Evolutionary conservation across 169 alveolate species (phyloP).

Genomic region (Cyclospora cayetanensis): DNA sequence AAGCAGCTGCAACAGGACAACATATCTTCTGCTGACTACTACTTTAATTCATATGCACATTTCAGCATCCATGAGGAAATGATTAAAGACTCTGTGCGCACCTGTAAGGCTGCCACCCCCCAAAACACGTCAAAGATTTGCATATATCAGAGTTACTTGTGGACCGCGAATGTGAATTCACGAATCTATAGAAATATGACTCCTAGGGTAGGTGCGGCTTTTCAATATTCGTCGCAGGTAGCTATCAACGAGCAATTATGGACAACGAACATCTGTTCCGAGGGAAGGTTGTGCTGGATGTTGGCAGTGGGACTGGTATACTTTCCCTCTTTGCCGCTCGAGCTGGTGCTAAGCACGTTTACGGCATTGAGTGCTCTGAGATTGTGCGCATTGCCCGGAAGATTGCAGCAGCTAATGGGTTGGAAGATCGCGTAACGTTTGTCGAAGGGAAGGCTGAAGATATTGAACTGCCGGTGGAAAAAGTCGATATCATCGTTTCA

Average conservation of each 20-base stretch:
- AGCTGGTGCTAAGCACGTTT: slow-evolving; percentile 98
- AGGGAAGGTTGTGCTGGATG: slow-evolving; percentile 96
- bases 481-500: slow-evolving; percentile 97
- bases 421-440: slow-evolving; percentile 91
- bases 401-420: slow-evolving; percentile 91
- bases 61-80: slow-evolving; percentile 98
- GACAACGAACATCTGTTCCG: slow-evolving; percentile 92
- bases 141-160: background rate
- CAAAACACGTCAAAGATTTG: no score
- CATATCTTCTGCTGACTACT: slow-evolving; percentile 77
- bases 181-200: background rate
- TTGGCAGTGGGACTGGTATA: slow-evolving; percentile 99
- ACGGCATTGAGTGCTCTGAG: slow-evolving; percentile 97
- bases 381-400: slow-evolving; percentile 93
- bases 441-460: slow-evolving; percentile 97
- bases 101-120: slow-evolving; percentile 78
- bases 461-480: slow-evolving; percentile 93
- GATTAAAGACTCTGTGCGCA: slow-evolving; percentile 96
- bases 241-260: slow-evolving; percentile 94
- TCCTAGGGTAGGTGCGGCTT: background rate
- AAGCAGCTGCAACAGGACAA: slow-evolving; percentile 59
- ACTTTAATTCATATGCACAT: slow-evolving; percentile 97
- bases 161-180: background rate
- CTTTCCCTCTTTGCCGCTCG: slow-evolving; percentile 96
- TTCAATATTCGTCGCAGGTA: slow-evolving; percentile 62